These are phyloP conservation scores for Trametes cingulata DNA, from an alignment of 768 basidiomycete genomes.

Conservation along the genomic window DNA sequence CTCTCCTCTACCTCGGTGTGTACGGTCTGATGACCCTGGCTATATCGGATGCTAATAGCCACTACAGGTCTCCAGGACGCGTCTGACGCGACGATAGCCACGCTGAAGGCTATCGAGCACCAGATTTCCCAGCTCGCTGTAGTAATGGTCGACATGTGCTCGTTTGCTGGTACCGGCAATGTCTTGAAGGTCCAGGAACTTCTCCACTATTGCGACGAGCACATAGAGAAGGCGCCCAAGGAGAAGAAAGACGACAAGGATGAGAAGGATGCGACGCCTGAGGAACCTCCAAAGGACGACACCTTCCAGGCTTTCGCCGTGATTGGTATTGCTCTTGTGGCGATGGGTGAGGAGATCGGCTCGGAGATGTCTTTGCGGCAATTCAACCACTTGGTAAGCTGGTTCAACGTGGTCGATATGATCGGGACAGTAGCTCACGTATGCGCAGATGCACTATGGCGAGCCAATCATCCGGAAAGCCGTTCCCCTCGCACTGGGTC, in stretches of 20 bases:
- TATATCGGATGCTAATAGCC: no score
- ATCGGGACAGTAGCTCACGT: not conserved
- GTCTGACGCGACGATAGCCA: conserved; percentile 91
- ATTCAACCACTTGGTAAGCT: conserved; percentile 90
- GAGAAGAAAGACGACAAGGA: conserved; percentile 38
- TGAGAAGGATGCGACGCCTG: conserved; percentile 49
- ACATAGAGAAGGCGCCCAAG: conserved; percentile 57
- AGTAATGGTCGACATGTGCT: conserved; percentile 90
- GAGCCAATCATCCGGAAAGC: conserved; percentile 90
- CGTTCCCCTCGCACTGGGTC: conserved; percentile 92
- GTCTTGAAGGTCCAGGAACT: conserved; percentile 91
- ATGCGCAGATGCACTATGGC: conserved; percentile 93
- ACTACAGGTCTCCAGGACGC: conserved; percentile 82
- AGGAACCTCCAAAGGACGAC: conserved; percentile 57
- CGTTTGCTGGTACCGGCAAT: conserved; percentile 94
- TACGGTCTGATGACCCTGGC: conserved; percentile 3
- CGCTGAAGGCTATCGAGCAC: conserved; percentile 90
- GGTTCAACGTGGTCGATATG: conserved; percentile 14
- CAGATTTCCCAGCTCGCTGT: conserved; percentile 89
- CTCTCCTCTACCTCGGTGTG: conserved; percentile 86
- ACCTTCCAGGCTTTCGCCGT: conserved; percentile 92
- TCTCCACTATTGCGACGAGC: conserved; percentile 93
- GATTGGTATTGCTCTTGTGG: conserved; percentile 88
- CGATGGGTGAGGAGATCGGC: conserved; percentile 98
- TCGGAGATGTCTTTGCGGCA: conserved; percentile 97